Evolutionary conservation across 2,329 filamentous ascomycete species (phyloP).

Genomic region (Aureobasidium sp.): DNA sequence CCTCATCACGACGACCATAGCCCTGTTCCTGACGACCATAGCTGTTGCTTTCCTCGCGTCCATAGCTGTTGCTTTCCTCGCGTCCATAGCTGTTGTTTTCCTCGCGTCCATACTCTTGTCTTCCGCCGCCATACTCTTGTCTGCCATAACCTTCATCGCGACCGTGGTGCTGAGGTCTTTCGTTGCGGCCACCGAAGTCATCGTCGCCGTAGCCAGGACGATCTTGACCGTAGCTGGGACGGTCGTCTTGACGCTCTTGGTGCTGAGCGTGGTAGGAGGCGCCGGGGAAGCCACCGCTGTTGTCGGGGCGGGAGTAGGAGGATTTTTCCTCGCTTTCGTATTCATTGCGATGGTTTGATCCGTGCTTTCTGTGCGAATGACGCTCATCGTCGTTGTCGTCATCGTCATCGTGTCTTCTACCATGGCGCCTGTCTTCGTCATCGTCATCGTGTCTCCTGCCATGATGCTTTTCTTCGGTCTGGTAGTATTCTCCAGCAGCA

Average conservation of each 20-base stretch:
- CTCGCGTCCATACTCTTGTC: constrained; percentile 12
- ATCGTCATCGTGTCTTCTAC: constrained; percentile 24
- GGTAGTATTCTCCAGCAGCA: constrained; percentile 21
- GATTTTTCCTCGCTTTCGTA: constrained; percentile 29
- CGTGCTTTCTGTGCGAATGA: constrained; percentile 21
- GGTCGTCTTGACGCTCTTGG: constrained; percentile 9
- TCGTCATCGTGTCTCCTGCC: constrained; percentile 24
- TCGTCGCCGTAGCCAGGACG: constrained; percentile 4
- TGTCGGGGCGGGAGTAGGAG: neutral
- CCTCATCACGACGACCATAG: neutral
- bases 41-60: constrained; percentile 14
- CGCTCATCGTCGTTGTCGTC: constrained; percentile 27
- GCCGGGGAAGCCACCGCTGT: constrained; percentile 22
- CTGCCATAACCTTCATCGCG: constrained; percentile 13
- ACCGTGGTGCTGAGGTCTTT: neutral
- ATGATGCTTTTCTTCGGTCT: constrained; percentile 18
- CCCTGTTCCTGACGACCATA: neutral
- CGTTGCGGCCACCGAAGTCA: neutral
- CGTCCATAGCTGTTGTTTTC: constrained; percentile 13
- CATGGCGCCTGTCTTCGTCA: constrained; percentile 21
- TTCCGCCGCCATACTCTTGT: constrained; percentile 14
- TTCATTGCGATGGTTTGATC: constrained; percentile 28
- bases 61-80: constrained; percentile 13
- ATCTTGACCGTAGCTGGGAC: constrained; percentile 15
- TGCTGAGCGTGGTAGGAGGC: constrained; percentile 19